Conservation (phyloP, 202 grass and related monocot species). For the Tripidium arundinaceum region DNA sequence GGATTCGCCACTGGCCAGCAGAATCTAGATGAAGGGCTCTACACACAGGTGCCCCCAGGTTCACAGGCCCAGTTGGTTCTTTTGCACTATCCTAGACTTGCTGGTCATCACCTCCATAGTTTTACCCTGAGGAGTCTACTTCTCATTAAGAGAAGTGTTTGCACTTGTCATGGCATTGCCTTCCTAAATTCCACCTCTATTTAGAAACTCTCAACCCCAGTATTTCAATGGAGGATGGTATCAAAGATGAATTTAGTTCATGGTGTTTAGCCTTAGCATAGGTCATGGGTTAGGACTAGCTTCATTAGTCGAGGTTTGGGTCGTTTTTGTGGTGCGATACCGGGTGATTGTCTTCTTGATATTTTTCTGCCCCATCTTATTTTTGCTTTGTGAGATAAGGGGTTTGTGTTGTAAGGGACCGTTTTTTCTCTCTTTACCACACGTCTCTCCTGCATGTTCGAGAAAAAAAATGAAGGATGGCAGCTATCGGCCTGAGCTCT, state of each 20-base stretch:
- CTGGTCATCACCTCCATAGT: background rate
- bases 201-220: no score
- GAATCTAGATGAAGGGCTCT: background rate
- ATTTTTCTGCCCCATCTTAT: background rate
- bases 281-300: no score
- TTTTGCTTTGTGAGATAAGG: background rate
- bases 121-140: background rate
- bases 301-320: no score
- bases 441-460: background rate
- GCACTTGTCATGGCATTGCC: background rate
- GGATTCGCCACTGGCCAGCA: no score
- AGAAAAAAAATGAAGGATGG: background rate
- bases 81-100: background rate
- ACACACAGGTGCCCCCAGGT: background rate
- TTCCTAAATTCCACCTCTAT: background rate
- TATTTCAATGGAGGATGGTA: no score
- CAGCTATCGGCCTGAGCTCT: background rate
- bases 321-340: no score
- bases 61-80: background rate
- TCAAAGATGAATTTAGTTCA: no score
- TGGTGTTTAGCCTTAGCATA: no score
- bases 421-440: background rate
- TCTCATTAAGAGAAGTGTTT: background rate
- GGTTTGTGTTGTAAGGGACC: background rate
- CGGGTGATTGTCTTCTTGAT: no score